Percentiles rank a stretch among this genome's conserved stretches.
phyloP scores from a whole-genome alignment of 805 yeast genomes.

The Candida yuanshanica region DNA sequence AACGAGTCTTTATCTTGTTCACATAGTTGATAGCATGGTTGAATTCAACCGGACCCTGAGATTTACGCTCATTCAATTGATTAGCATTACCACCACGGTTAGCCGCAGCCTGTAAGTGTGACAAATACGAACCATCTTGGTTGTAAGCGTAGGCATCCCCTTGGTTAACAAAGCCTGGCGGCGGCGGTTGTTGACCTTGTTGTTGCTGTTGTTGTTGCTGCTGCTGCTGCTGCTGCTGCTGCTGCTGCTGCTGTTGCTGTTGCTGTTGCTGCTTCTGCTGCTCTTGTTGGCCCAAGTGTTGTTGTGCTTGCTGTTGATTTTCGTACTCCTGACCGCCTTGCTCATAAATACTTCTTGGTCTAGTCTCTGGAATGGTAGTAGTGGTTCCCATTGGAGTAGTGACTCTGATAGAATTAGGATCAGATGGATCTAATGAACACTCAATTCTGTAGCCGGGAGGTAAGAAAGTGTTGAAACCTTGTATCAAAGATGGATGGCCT shows the following conservation, averaged over 20 bases:
- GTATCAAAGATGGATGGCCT: conserved; percentile 90
- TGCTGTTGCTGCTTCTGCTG: conserved; percentile 15
- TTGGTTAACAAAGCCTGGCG: conserved; percentile 4
- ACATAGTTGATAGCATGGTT: conserved; percentile 96
- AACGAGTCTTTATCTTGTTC: conserved; percentile 91
- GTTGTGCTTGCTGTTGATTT: conserved; percentile 24
- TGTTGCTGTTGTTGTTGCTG: conserved; percentile 17
- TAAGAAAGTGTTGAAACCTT: conserved; percentile 94
- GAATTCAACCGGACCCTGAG: conserved; percentile 77
- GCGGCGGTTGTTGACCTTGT: conserved; percentile 15
- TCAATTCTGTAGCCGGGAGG: conserved; percentile 96
- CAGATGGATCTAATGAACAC: conserved; percentile 83
- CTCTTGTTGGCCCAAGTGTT: conserved; percentile 24
- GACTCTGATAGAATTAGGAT: conserved; percentile 87
- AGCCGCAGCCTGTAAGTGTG: conserved; percentile 35
- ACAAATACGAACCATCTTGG: conserved; percentile 20
- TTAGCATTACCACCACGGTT: conserved; percentile 16
- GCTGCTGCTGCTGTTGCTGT: conserved; percentile 12
- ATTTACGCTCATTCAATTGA: conserved; percentile 13
- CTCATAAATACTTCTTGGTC: conserved; percentile 15
- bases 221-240: conserved; percentile 18
- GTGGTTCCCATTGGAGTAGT: conserved; percentile 94
- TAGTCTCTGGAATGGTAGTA: conserved; percentile 28
- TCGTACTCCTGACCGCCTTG: conserved; percentile 6
- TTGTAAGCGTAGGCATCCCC: conserved; percentile 8